phyloP scores from a whole-genome alignment of 164 flowering plant genomes.

The Liquidambar formosana region DNA sequence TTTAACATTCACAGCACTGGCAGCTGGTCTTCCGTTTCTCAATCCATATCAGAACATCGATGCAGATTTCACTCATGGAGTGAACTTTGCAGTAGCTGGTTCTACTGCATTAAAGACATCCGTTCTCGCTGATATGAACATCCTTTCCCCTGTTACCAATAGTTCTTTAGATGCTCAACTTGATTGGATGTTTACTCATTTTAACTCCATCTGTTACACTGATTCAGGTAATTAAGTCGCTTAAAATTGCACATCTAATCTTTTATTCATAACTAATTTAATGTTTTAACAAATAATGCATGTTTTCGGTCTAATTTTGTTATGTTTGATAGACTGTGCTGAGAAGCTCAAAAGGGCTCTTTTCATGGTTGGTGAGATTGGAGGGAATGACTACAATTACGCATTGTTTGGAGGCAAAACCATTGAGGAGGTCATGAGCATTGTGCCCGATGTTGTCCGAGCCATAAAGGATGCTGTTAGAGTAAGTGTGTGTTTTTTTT shows the following conservation, averaged over 20 bases:
- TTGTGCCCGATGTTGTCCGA: slow-evolving; percentile 25
- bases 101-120: slow-evolving; percentile 21
- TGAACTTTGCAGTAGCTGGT: slow-evolving; percentile 38
- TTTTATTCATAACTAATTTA: no score
- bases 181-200: slow-evolving; percentile 16
- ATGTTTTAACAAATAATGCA: no score
- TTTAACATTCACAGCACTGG: slow-evolving; percentile 10
- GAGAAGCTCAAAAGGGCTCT: slow-evolving; percentile 22
- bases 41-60: slow-evolving; percentile 9
- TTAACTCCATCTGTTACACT: slow-evolving; percentile 10
- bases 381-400: slow-evolving; percentile 37
- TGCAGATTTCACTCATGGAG: slow-evolving; percentile 18
- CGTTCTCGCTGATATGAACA: not conserved
- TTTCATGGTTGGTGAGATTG: slow-evolving; percentile 41
- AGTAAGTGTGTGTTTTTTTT: no score
- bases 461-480: slow-evolving; percentile 18
- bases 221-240: not conserved
- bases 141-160: slow-evolving; percentile 8
- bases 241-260: no score
- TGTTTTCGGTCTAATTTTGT: no score
- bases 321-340: slow-evolving; percentile 16
- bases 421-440: slow-evolving; percentile 10
- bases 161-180: slow-evolving; percentile 22
- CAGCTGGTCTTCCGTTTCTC: slow-evolving; percentile 17
- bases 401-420: slow-evolving; percentile 20